A percentile compares a stretch with the other conserved stretches of the same genome.
phyloP scores from a whole-genome alignment of 2,329 filamentous ascomycete species.

The Ophiostoma populinum region DNA sequence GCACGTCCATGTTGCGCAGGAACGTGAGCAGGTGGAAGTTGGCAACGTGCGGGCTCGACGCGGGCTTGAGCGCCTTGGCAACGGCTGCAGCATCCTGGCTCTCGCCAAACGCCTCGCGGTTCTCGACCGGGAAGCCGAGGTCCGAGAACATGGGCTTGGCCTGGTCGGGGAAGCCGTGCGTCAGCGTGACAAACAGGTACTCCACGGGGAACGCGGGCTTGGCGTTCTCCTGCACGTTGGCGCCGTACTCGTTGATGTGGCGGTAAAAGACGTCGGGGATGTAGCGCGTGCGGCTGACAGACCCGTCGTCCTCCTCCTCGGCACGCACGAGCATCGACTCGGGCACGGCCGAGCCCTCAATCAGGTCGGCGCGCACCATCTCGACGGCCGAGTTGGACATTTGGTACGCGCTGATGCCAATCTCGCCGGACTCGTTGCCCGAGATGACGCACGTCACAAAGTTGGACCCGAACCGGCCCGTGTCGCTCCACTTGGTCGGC shows the following conservation, averaged over 20 bases:
- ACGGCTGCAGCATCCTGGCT: conserved; percentile 43
- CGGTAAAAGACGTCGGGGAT: conserved; percentile 97
- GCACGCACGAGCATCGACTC: conserved; percentile 86
- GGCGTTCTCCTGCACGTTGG: conserved; percentile 90
- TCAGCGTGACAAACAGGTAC: conserved; percentile 88
- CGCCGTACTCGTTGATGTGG: conserved; percentile 88
- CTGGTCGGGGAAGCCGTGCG: conserved; percentile 80
- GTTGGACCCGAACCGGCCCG: conserved; percentile 81
- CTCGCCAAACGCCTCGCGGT: conserved; percentile 72
- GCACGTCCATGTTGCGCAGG: conserved; percentile 59
- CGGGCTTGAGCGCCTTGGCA: conserved; percentile 17
- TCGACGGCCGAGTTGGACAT: conserved; percentile 90
- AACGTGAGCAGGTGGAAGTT: conserved; percentile 93
- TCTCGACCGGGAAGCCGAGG: conserved; percentile 76
- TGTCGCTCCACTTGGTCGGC: conserved; percentile 91
- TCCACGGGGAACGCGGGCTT: conserved; percentile 94
- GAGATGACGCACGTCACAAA: conserved; percentile 94
- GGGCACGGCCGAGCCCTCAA: conserved; percentile 88
- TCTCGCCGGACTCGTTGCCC: conserved; percentile 79
- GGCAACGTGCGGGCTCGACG: conserved; percentile 53
- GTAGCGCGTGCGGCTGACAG: conserved; percentile 56
- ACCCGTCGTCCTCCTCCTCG: conserved; percentile 69
- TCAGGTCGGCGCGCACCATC: conserved; percentile 88
- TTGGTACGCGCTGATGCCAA: conserved; percentile 81
- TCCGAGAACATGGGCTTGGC: conserved; percentile 61